Base-by-base conservation (phyloP, 2,329 filamentous ascomycete species). In the Apiospora kogelbergensis region DNA sequence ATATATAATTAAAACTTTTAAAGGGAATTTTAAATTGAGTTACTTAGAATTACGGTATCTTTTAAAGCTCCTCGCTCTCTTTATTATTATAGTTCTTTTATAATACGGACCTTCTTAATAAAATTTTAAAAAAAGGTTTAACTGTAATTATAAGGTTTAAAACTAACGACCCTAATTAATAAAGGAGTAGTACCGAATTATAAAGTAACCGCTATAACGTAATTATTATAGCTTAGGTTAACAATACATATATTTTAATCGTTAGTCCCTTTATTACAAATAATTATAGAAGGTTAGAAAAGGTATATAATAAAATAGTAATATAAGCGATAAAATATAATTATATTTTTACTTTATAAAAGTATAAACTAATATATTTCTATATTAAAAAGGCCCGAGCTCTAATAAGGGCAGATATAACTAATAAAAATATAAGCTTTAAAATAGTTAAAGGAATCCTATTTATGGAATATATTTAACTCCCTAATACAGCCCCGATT, bases 241-340 rank as follows among this genome's bases (percentile, higher is more conserved):
- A 44, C 20, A 44, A 44, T 44, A 44, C 6, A 4, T 20, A 20
- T 44, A 44, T 44, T 44, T 20, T 44, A 20, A 44, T 44, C 20
- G 20, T 44, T 44, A 44, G 20, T 20, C 3, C 2, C 4, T 44
- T 11, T 41, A 41, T 44, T 44, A 44, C 7, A 44, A 44, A 10
- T 44, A 20, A 44, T 44, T 44, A 44, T 44, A 17, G 3, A 44
- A 42, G 5, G 7, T 17, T 44, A 44, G 20, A 44, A 44, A 44
- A 3, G 15, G 6, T 20, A 10, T 44, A 67, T 53, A 48, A 33
- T 33, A 11, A 20, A 33, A 13, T 67, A 53, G 40, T 68, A 44
- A 67, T 67, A 57, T 30, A 37, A 57, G 57, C 63, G 45, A 41
- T 63, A 63, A 41, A 20, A 24, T 68, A 41, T 63, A 22, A 66